Evolutionary conservation across 1,284 basidiomycete genomes (phyloP).

Genomic region (Pascua guehoae): DNA sequence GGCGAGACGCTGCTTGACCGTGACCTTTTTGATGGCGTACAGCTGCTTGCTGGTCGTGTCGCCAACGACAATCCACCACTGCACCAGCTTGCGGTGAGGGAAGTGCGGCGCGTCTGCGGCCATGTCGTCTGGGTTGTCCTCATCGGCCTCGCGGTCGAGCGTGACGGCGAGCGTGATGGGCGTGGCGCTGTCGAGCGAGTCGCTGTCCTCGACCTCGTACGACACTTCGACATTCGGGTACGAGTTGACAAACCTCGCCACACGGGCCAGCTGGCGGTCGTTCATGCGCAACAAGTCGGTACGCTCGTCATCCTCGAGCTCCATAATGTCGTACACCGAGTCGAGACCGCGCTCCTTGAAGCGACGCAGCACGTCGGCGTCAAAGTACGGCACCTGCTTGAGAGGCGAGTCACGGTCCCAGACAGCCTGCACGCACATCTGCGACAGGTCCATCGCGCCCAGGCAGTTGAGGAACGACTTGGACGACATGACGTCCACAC

Average conservation of each 20-base stretch:
- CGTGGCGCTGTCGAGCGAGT: slow-evolving; percentile 74
- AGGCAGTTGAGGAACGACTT: slow-evolving; percentile 92
- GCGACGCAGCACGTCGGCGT: slow-evolving; percentile 75
- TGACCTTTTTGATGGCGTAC: slow-evolving; percentile 92
- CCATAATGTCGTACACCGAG: slow-evolving; percentile 93
- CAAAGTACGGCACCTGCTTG: slow-evolving; percentile 95
- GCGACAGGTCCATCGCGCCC: slow-evolving; percentile 97
- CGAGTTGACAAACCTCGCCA: slow-evolving; percentile 89
- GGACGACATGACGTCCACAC: slow-evolving; percentile 96
- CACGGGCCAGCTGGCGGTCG: slow-evolving; percentile 69
- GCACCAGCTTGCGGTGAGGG: slow-evolving; percentile 82
- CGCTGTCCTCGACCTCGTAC: slow-evolving; percentile 68
- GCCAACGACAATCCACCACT: slow-evolving; percentile 96
- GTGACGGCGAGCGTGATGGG: slow-evolving; percentile 78
- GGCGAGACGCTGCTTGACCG: slow-evolving; percentile 69
- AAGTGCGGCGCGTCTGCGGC: slow-evolving; percentile 87
- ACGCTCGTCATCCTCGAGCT: slow-evolving; percentile 87
- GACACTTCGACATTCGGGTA: slow-evolving; percentile 89
- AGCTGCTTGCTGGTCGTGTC: slow-evolving; percentile 66
- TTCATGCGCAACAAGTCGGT: slow-evolving; percentile 81
- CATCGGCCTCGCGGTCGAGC: slow-evolving; percentile 78
- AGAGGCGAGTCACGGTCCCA: slow-evolving; percentile 95
- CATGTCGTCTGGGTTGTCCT: slow-evolving; percentile 67
- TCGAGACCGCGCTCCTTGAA: slow-evolving; percentile 78
- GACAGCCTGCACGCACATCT: slow-evolving; percentile 98